These are phyloP conservation scores for Syzygium aromaticum DNA, from an alignment of 345 rosid genomes.

Conservation along the genomic window DNA sequence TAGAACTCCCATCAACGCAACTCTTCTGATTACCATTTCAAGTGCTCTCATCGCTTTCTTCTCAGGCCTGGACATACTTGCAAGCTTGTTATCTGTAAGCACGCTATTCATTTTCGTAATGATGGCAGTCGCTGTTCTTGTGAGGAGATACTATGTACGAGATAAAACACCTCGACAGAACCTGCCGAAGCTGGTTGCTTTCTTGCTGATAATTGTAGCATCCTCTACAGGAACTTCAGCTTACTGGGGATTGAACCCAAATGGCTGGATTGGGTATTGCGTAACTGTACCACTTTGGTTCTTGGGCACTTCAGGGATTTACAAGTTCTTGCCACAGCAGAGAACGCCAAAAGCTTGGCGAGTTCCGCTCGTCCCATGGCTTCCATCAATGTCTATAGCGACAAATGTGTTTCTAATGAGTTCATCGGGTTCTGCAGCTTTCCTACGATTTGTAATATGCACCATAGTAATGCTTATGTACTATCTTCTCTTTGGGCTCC, in stretches of 20 bases:
- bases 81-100: constrained; percentile 39
- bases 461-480: constrained; percentile 45
- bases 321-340: constrained; percentile 35
- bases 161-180: constrained; percentile 21
- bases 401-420: constrained; percentile 57
- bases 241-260: constrained; percentile 39
- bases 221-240: constrained; percentile 52
- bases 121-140: constrained; percentile 53
- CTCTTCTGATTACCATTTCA: constrained; percentile 23
- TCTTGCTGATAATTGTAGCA: constrained; percentile 31
- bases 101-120: constrained; percentile 56
- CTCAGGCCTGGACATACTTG: constrained; percentile 36
- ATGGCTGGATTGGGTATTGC: constrained; percentile 44
- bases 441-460: constrained; percentile 45
- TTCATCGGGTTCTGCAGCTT: constrained; percentile 25
- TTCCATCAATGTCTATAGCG: constrained; percentile 55
- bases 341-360: constrained; percentile 58
- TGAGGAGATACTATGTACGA: constrained; percentile 41
- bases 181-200: constrained; percentile 26
- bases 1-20: constrained; percentile 48
- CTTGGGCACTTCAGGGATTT: constrained; percentile 32
- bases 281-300: constrained; percentile 50
- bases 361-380: constrained; percentile 65
- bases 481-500: constrained; percentile 43
- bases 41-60: constrained; percentile 38